phyloP scores from a whole-genome alignment of 345 rosid genomes.

The Populus pruinosa region DNA sequence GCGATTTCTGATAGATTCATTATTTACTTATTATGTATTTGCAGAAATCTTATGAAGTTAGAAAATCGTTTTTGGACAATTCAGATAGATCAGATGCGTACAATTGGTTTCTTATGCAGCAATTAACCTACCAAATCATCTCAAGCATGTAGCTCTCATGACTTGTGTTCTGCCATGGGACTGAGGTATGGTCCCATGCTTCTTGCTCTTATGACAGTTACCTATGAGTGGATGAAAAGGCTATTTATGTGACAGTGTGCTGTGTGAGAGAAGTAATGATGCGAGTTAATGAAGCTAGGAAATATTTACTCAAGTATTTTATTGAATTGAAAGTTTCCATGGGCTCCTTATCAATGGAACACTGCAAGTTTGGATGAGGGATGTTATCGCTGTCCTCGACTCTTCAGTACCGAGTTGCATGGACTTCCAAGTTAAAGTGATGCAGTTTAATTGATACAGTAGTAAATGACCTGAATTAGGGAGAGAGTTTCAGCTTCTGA shows the following conservation, averaged over 20 bases:
- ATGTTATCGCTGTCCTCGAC: background rate
- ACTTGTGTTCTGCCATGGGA: background rate
- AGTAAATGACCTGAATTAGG: too few species aligned
- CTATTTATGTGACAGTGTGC: background rate
- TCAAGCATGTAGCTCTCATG: background rate
- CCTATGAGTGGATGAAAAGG: background rate
- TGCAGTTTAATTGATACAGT: background rate
- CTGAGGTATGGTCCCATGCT: background rate
- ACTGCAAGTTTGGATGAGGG: background rate
- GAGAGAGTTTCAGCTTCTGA: background rate
- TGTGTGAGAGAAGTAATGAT: background rate
- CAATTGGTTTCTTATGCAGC: background rate
- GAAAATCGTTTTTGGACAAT: background rate
- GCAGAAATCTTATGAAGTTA: background rate
- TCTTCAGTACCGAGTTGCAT: background rate
- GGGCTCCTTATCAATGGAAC: background rate
- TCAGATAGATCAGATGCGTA: background rate
- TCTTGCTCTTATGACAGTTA: background rate
- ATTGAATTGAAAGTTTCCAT: background rate
- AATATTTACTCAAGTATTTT: too few species aligned
- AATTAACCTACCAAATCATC: background rate
- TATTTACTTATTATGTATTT: background rate
- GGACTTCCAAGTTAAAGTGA: background rate
- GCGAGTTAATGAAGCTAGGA: background rate
- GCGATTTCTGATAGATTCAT: background rate